Conservation (phyloP, 1,139 yeast genomes). For the Kazachstania sp. region DNA sequence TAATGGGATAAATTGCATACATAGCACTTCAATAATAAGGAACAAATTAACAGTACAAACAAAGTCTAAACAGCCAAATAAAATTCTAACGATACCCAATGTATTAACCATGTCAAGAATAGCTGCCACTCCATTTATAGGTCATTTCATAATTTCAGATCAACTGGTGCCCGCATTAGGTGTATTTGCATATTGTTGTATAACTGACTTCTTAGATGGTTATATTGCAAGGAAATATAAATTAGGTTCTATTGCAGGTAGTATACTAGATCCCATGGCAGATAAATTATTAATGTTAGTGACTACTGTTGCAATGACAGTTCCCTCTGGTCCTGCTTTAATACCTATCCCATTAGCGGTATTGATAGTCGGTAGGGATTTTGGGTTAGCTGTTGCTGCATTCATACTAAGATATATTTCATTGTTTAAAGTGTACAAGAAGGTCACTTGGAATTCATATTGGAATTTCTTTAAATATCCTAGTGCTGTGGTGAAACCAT, state of each 20-base stretch:
- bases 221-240: slow-evolving; percentile 75
- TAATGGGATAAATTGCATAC: background rate
- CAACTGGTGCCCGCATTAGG: slow-evolving; percentile 57
- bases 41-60: background rate
- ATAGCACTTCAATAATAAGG: background rate
- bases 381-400: slow-evolving; percentile 67
- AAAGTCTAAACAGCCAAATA: slow-evolving; percentile 1
- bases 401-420: slow-evolving; percentile 64
- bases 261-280: slow-evolving; percentile 90
- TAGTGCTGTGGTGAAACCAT: slow-evolving; percentile 84
- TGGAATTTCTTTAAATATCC: slow-evolving; percentile 68
- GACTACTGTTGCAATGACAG: slow-evolving; percentile 66
- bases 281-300: slow-evolving; percentile 87
- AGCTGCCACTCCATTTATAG: slow-evolving; percentile 71
- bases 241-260: slow-evolving; percentile 74
- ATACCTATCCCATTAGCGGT: slow-evolving; percentile 63
- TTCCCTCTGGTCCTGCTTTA: slow-evolving; percentile 43
- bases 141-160: slow-evolving; percentile 61
- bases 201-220: slow-evolving; percentile 90
- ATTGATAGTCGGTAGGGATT: slow-evolving; percentile 78
- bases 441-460: slow-evolving; percentile 50
- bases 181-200: slow-evolving; percentile 72
- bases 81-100: slow-evolving; percentile 49
- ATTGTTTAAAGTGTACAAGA: slow-evolving; percentile 56
- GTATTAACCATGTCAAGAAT: slow-evolving; percentile 72